Percentiles rank a stretch among this genome's conserved stretches.
Conservation (phyloP, 2,329 filamentous ascomycete genomes). For the Pezicula neosporulosa region DNA sequence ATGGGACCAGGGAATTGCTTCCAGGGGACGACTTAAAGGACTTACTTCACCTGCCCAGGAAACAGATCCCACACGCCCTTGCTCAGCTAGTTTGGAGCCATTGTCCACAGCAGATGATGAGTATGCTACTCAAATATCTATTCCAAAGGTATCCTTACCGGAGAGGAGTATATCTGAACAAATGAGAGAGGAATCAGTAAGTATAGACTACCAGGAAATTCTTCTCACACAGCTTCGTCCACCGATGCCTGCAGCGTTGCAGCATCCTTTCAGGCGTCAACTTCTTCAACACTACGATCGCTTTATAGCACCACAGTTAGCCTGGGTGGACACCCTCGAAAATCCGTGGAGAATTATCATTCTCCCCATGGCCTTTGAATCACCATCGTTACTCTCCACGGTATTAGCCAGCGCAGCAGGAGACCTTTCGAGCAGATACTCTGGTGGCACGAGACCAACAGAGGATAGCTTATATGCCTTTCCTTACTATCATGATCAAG, state of each 20-base stretch:
- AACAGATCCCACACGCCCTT: neutral
- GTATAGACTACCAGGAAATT: neutral
- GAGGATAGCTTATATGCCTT: neutral
- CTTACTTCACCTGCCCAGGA: neutral
- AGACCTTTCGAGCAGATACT: neutral
- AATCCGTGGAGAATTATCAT: slow-evolving; percentile 4
- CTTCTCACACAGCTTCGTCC: neutral
- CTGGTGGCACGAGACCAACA: neutral
- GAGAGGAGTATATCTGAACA: too few species aligned
- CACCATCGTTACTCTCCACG: slow-evolving; percentile 1
- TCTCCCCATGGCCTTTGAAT: slow-evolving; percentile 1
- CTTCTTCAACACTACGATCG: slow-evolving; percentile 3
- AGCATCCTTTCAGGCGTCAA: neutral
- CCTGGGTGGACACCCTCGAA: slow-evolving; percentile 4
- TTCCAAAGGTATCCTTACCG: too few species aligned
- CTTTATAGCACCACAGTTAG: neutral
- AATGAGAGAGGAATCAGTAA: neutral
- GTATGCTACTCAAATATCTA: too few species aligned
- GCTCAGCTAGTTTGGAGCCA: too few species aligned
- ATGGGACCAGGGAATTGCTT: slow-evolving; percentile 31
- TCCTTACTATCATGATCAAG: neutral
- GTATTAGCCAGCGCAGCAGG: slow-evolving; percentile 1
- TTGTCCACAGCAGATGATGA: too few species aligned
- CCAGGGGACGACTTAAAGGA: slow-evolving; percentile 1
- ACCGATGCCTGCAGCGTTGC: neutral